Percentiles rank a stretch among this genome's conserved stretches.
These are phyloP conservation scores for Lactifluus rugatus DNA, from an alignment of 768 basidiomycete species.

Conservation along the genomic window DNA sequence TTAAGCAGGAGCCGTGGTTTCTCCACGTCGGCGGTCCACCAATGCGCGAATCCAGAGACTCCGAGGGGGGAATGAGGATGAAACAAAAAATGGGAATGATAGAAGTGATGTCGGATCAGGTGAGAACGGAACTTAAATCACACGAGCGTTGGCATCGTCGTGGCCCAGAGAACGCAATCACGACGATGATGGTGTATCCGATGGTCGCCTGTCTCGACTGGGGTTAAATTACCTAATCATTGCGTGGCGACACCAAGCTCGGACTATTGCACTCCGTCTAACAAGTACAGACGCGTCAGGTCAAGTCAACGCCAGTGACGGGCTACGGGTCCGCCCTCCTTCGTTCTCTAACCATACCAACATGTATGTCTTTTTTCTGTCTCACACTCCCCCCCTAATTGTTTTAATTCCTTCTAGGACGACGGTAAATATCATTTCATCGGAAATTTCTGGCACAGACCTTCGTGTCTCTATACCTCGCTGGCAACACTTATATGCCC, in stretches of 20 bases:
- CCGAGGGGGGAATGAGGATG: too few relatives aligned
- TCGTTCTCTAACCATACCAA: not conserved
- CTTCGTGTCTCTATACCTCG: constrained; percentile 59
- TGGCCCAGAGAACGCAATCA: too few relatives aligned
- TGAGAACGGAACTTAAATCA: too few relatives aligned
- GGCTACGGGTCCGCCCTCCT: not conserved
- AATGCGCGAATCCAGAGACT: too few relatives aligned
- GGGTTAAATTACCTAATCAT: not conserved
- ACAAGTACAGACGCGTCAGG: not conserved
- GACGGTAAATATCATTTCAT: constrained; percentile 45
- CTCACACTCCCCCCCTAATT: not conserved
- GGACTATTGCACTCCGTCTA: too few relatives aligned
- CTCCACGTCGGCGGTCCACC: too few relatives aligned
- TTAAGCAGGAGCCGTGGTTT: too few relatives aligned
- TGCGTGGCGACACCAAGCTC: not conserved
- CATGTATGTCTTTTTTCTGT: not conserved
- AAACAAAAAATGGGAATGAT: too few relatives aligned
- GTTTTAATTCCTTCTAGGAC: constrained; percentile 24
- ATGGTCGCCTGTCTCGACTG: too few relatives aligned
- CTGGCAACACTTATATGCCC: constrained; percentile 60
- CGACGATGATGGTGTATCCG: too few relatives aligned
- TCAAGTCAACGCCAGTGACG: not conserved
- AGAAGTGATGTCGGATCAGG: too few relatives aligned
- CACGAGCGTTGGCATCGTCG: too few relatives aligned
- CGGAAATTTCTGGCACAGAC: constrained; percentile 59